Base-by-base conservation (phyloP, 768 basidiomycete genomes). In the Stropharia rugosoannulata region DNA sequence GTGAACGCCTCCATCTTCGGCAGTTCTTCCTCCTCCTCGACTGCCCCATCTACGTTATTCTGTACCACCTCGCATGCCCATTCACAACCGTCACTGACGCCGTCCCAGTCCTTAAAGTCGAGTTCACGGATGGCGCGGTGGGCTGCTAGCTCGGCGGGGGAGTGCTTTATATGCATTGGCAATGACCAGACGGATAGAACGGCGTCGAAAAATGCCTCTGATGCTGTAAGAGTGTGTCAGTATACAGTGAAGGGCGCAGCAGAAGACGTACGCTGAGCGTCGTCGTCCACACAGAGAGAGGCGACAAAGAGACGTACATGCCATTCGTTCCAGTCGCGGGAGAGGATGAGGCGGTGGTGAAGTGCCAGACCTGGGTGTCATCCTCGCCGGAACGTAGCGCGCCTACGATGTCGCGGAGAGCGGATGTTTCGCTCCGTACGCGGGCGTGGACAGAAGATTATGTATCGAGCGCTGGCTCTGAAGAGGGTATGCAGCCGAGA, bases 61-160 rank as follows among this genome's bases (percentile, higher is more conserved):
- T 85, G 27, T 29, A 29, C 69, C 49, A 97, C 59, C 12, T 72
- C 72, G 51, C 86, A 73, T 15, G 83, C 85, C 85, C 90, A 92
- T 18, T 66, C 71, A 57, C 78, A 84, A 8, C 83, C 87, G 27
- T 81, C 75, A 4, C 82, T 86, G 1, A 85, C 80, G 1, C 89
- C 93, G 7, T 90, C 87, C 95, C 95, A 97, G 39, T 80, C 84
- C 0, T 82, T 86, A 60, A 99, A 98, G 55, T 84, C 77, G 19
- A 98, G 75, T 47, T 78, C 79, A 66, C 89, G 89, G 6, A 84
- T 80, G 13, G 77, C 76, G 27, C 75, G 73, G 5, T 75, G 73
- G 0, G 93, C 90, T 9, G 89, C 79, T 13, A 88, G 75, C 70
- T 99, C 96, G 0, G 91, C 96, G 0, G 84, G 71, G 0, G 93